phyloP scores from a whole-genome alignment of 2,329 filamentous ascomycete genomes.

The Chaetomium olivaceum region DNA sequence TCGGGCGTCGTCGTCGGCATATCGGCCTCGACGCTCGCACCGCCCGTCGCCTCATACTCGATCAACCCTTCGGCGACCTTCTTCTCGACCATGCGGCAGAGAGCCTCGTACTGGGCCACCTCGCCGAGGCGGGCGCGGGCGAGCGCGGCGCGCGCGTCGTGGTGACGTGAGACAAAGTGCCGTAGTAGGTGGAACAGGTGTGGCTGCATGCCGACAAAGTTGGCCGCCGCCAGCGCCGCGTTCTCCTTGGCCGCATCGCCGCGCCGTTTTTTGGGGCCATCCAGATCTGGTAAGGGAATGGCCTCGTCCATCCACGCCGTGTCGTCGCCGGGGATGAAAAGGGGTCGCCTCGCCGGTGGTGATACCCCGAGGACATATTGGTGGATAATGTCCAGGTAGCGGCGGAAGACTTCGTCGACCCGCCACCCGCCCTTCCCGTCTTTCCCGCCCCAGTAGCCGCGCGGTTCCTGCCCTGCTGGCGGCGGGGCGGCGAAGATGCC shows the following conservation, averaged over 20 bases:
- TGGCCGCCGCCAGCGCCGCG: slow-evolving; percentile 51
- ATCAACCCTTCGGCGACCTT: slow-evolving; percentile 72
- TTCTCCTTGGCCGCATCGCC: slow-evolving; percentile 38
- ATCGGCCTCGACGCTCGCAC: slow-evolving; percentile 49
- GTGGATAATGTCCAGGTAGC: slow-evolving; percentile 90
- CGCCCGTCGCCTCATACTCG: slow-evolving; percentile 60
- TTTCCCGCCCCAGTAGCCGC: slow-evolving; percentile 83
- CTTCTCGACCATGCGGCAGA: slow-evolving; percentile 72
- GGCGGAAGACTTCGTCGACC: slow-evolving; percentile 80
- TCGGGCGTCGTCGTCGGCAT: slow-evolving; percentile 33
- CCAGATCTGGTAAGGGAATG: slow-evolving; percentile 36
- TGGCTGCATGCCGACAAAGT: slow-evolving; percentile 79
- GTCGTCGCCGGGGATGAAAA: slow-evolving; percentile 69
- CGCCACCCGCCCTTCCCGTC: slow-evolving; percentile 83
- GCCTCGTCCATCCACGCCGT: slow-evolving; percentile 47
- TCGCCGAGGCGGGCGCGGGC: slow-evolving; percentile 70
- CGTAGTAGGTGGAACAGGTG: slow-evolving; percentile 92
- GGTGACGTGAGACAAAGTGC: slow-evolving; percentile 76
- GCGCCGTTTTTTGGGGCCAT: slow-evolving; percentile 46
- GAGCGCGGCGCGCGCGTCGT: slow-evolving; percentile 81
- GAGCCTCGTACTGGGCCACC: slow-evolving; percentile 72
- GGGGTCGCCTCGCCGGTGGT: slow-evolving; percentile 66
- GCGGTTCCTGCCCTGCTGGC: slow-evolving; percentile 61
- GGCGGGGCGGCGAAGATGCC: slow-evolving; percentile 77
- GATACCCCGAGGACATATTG: slow-evolving; percentile 67